A percentile compares a stretch with the other conserved stretches of the same genome.
These are phyloP conservation scores for Favolaschia claudopus DNA, from an alignment of 768 basidiomycete species.

Conservation along the genomic window DNA sequence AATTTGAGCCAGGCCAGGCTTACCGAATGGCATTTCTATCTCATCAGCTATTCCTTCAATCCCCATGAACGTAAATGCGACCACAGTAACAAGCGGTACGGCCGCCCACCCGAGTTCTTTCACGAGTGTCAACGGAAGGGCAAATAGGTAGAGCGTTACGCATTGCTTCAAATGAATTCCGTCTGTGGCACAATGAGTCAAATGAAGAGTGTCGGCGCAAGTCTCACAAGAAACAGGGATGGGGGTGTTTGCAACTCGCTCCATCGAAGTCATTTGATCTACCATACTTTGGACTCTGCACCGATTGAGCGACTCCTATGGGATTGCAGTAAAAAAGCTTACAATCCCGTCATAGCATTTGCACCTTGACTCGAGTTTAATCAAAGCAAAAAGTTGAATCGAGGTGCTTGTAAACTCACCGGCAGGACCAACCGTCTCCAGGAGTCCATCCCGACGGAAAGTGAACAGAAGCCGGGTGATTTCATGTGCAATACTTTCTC, in stretches of 20 bases:
- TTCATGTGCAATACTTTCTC: slow-evolving; percentile 79
- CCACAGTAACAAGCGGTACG: slow-evolving; percentile 84
- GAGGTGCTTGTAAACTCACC: slow-evolving; percentile 48
- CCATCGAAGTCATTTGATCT: slow-evolving; percentile 86
- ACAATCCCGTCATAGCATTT: slow-evolving; percentile 80
- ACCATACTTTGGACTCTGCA: slow-evolving; percentile 80
- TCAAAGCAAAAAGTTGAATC: background rate
- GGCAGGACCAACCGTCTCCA: slow-evolving; percentile 92
- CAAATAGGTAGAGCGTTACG: slow-evolving; percentile 91
- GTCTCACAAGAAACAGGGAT: slow-evolving; percentile 77
- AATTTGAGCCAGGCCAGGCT: slow-evolving; percentile 30
- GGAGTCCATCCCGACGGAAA: slow-evolving; percentile 80
- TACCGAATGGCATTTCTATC: slow-evolving; percentile 95
- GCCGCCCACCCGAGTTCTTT: slow-evolving; percentile 84
- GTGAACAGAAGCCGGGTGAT: slow-evolving; percentile 71
- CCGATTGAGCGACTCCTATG: background rate
- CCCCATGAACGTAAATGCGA: slow-evolving; percentile 89
- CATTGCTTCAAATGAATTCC: slow-evolving; percentile 95
- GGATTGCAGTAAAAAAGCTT: slow-evolving; percentile 29
- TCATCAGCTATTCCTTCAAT: slow-evolving; percentile 91
- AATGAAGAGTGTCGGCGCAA: slow-evolving; percentile 1
- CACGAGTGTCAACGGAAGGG: slow-evolving; percentile 87
- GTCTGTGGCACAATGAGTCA: slow-evolving; percentile 51
- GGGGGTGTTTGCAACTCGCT: slow-evolving; percentile 89
- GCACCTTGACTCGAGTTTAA: slow-evolving; percentile 53